A percentile compares a stretch with the other conserved stretches of the same genome.
Evolutionary conservation across 345 rosid genomes (phyloP).

Genomic region (Odontarrhena argentea): DNA sequence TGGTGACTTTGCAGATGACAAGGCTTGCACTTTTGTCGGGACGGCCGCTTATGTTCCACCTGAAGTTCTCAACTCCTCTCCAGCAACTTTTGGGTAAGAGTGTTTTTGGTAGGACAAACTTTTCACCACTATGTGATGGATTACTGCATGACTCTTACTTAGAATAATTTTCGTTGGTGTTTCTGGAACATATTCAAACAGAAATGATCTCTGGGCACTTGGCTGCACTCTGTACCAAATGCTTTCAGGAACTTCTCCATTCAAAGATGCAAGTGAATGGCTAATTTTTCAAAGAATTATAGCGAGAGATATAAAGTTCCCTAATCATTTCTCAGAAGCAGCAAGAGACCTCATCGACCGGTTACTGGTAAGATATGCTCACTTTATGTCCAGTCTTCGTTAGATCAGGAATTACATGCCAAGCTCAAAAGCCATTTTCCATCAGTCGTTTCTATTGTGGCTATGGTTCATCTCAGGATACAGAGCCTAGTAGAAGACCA

Average conservation of each 20-base stretch:
- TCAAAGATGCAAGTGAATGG: constrained; percentile 99
- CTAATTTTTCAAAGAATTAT: constrained; percentile 94
- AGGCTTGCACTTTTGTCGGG: constrained; percentile 88
- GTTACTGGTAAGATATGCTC: constrained; percentile 65
- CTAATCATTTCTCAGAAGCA: constrained; percentile 83
- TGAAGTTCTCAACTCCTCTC: constrained; percentile 87
- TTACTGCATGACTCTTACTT: constrained; percentile 34
- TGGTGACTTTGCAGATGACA: constrained; percentile 66
- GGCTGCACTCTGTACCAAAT: constrained; percentile 99
- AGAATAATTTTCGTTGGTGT: constrained; percentile 38
- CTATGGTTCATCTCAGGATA: constrained; percentile 60
- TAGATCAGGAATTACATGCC: neutral
- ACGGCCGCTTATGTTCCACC: constrained; percentile 96
- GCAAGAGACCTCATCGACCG: constrained; percentile 85
- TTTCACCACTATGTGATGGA: constrained; percentile 12
- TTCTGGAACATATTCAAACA: constrained; percentile 53
- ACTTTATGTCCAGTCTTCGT: constrained; percentile 25
- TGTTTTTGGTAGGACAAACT: neutral
- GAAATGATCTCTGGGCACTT: constrained; percentile 98
- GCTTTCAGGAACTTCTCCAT: constrained; percentile 99
- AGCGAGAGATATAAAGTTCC: constrained; percentile 91
- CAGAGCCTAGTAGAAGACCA: constrained; percentile 86
- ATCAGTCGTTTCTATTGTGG: constrained; percentile 1
- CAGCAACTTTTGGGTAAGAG: constrained; percentile 80
- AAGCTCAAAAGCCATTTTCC: constrained; percentile 15